A percentile compares a stretch with the other conserved stretches of the same genome.
Evolutionary conservation across 2,329 filamentous ascomycete species (phyloP).

Genomic region (Xenosphaeropsis pyriputrescens): DNA sequence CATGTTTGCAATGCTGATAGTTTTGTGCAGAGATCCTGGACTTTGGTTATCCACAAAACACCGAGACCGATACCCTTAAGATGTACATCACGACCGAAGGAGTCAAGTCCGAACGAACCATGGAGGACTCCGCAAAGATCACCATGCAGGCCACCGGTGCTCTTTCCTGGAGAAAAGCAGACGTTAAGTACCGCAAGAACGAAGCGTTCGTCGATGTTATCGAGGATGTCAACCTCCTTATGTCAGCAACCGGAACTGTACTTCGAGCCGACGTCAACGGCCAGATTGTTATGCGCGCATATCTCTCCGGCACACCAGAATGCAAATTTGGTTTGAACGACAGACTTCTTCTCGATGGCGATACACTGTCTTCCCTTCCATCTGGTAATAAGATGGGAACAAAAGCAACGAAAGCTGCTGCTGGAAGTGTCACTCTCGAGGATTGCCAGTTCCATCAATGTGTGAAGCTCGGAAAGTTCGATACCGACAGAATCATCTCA

Average conservation of each 20-base stretch:
- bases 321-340: constrained; percentile 99
- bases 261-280: constrained; percentile 92
- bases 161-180: constrained; percentile 88
- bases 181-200: constrained; percentile 99
- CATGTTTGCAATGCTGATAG: neutral
- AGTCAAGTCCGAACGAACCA: constrained; percentile 76
- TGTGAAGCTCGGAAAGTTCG: constrained; percentile 93
- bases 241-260: constrained; percentile 95
- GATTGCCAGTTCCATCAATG: constrained; percentile 99
- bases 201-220: constrained; percentile 99
- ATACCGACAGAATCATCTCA: constrained; percentile 89
- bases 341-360: constrained; percentile 74
- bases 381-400: constrained; percentile 66
- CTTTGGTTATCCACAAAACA: constrained; percentile 98
- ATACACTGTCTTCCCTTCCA: constrained; percentile 48
- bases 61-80: constrained; percentile 94
- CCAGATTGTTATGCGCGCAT: constrained; percentile 97
- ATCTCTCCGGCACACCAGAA: constrained; percentile 89
- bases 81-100: constrained; percentile 99
- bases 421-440: constrained; percentile 87
- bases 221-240: constrained; percentile 95
- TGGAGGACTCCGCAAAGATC: constrained; percentile 91
- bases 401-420: constrained; percentile 89
- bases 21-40: constrained; percentile 71
- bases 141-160: constrained; percentile 98